Base-by-base conservation (phyloP, 257 asterid species). In the Eucommia ulmoides region DNA sequence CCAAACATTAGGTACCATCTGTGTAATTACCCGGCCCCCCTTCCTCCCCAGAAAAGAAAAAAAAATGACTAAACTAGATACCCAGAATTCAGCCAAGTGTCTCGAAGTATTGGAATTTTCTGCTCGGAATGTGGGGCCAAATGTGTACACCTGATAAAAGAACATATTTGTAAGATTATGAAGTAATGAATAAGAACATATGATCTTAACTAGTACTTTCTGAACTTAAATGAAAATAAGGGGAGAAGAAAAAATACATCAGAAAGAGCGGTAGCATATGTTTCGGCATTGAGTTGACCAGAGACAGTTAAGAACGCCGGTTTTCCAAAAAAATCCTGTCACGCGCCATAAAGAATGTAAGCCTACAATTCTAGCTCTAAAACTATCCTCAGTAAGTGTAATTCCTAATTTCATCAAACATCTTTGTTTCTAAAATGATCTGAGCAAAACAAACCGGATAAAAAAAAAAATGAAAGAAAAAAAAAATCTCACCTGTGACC, bases 101-200 rank as follows among this genome's bases (percentile, higher is more conserved):
- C 99, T 75, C 23, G 96, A 79, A 41, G 99, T 86, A 72, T 91
- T 75, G 19, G 99, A 91, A 65, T 91, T 91, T 79, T 91, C 96
- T 22, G 99, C 99, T 72, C 99, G 79, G 65, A 86, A 91, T 45
- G 99, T 86, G 24, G 99, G 99, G 61, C 99, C 99, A 72, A 91
- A 91, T 25, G 96, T 86, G 72, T 91, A 91, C 41, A 91, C 93
- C 99, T 86, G 82, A 62, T 52, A 22, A 7, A 50, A 59, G 59
- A 18, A 52, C 50, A 65, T 21, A 53, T 29, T n/a, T n/a, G n/a
- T n/a, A n/a, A n/a, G n/a, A n/a, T n/a, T n/a, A n/a, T n/a, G n/a
- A n/a, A n/a, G n/a, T n/a, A n/a, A n/a, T 20, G 23, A 49, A 49
- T 8, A 55, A 38, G 50, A 3, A 47, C 26, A 41, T 35, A 0